Conservation (phyloP, 2,329 filamentous ascomycete genomes). For the Furcasterigmium sp. region DNA sequence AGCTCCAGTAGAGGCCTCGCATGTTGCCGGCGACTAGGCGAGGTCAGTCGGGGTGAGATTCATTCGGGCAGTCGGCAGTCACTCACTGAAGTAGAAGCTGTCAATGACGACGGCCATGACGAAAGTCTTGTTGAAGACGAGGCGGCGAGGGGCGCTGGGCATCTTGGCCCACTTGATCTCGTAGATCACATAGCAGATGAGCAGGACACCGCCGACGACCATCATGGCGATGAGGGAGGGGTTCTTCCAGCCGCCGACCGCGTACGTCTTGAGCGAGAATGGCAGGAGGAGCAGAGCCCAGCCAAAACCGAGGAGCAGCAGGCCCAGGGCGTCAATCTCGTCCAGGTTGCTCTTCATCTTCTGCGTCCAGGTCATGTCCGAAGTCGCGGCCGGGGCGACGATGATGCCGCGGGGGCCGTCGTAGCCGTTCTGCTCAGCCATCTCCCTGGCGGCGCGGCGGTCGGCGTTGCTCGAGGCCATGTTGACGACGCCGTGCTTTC, state of each 20-base stretch:
- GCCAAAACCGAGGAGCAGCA: conserved; percentile 39
- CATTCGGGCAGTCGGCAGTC: neutral
- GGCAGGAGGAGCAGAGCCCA: conserved; percentile 49
- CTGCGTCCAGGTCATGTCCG: conserved; percentile 1
- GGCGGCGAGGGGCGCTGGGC: conserved; percentile 7
- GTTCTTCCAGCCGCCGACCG: conserved; percentile 34
- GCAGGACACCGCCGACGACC: conserved; percentile 33
- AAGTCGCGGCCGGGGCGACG: conserved; percentile 4
- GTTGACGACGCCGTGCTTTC: conserved; percentile 30
- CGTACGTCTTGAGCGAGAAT: conserved; percentile 31
- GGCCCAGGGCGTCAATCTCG: conserved; percentile 28
- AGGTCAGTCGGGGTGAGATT: neutral
- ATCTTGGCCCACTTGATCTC: conserved; percentile 28
- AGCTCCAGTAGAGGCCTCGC: conserved; percentile 8
- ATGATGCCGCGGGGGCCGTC: conserved; percentile 14
- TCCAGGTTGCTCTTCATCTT: conserved; percentile 21
- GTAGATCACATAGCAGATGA: conserved; percentile 40
- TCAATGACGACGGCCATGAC: conserved; percentile 9
- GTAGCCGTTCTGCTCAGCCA: conserved; percentile 11
- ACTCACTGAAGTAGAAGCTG: conserved; percentile 8
- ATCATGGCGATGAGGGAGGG: conserved; percentile 39
- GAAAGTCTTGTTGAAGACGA: conserved; percentile 11
- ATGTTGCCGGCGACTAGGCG: conserved; percentile 7
- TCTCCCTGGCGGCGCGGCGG: conserved; percentile 15
- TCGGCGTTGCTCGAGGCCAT: conserved; percentile 14